Base-by-base conservation (phyloP, 768 basidiomycete species). In the Calocera cornea region DNA sequence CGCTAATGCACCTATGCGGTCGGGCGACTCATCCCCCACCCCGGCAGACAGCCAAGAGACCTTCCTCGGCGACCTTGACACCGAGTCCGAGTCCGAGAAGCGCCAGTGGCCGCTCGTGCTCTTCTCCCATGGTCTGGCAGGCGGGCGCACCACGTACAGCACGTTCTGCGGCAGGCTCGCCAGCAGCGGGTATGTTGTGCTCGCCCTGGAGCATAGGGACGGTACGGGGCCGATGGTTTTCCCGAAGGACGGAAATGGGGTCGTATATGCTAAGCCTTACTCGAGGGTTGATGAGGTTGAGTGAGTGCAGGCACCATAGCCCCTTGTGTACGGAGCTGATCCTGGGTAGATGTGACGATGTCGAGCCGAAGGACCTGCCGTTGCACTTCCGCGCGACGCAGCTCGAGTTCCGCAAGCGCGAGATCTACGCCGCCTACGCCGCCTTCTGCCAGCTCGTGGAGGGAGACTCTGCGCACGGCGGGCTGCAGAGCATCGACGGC, bases 51-150 rank as follows among this genome's bases (percentile, higher is more conserved):
- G 19, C 33, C 68, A 36, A n/a, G 44, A 66, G 34, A 67, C 10
- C 17, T 38, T 2, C 12, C 71, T 33, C 47, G 67, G 34, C 68
- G 63, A 70, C 50, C 19, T 41, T 14, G 22, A 14, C 24, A 16
- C 24, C 8, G 49, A 50, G n/a, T n/a, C n/a, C n/a, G n/a, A n/a
- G n/a, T n/a, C n/a, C 16, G 54, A 36, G 12, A 33, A 34, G 19
- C 33, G 54, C 2, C 80, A 82, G 63, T 90, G 89, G 89, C 89
- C 90, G 0, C 80, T 94, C 34, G 83, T 92, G 34, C 81, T 94
- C 41, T 93, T 92, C 76, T 90, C 88, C 11, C 92, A 93, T 78
- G 92, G 92, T 22, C 82, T 93, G 24, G 87, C 84, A 22, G 91
- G 90, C 2, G 85, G 82, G 47, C 78, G 86, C 24, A 88, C 85